Evolutionary conservation across 768 basidiomycete species (phyloP), one percentile per base, ranked within the genome.

Genomic region (Hortiboletus campestris): DNA sequence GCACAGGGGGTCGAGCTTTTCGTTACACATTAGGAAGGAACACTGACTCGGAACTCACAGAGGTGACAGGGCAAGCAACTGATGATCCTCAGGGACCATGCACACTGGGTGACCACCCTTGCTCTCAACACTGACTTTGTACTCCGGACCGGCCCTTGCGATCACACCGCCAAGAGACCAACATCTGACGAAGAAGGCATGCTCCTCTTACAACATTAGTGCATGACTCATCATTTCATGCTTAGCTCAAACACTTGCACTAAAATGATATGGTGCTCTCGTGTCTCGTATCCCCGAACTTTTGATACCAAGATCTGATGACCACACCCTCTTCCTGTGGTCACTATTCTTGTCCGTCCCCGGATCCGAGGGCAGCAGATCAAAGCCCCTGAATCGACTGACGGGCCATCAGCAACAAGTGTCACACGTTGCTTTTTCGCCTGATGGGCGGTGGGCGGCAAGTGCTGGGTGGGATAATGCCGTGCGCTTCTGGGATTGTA

Each of bases 61-160:
- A 46, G 46, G n/a, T 50, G 44, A n/a, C 62, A 95, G 89, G 96
- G 95, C 1, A 88, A 84, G 70, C 83, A 85, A 28, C 76, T 98
- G 36, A 82, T 95, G 63, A 86, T 87, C 0, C 75, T 98, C 28
- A 94, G 91, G 70, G 94, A 98, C 58, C 96, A 99, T 64, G 97
- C 94, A 0, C 97, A 99, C 66, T 98, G 95, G 96, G 97, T 99
- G 9, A 99, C 95, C 19, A 98, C 95, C 0, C 83, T 99, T 42
- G 86, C 97, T 4, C 79, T 98, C 51, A 96, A 94, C 71, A 95
- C 95, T 11, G 96, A 99, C 68, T 97, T 95, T 65, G 84, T 96
- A 28, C 80, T 97, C 4, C 86, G 95, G 22, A 98, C 96, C 0
- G 96, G 96, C 0, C 94, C 96, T 0, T 98, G 89, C 63, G 94